These are phyloP conservation scores for Nannochloropsis salina DNA, from an alignment of 108 stramenopile genomes.

Conservation along the genomic window DNA sequence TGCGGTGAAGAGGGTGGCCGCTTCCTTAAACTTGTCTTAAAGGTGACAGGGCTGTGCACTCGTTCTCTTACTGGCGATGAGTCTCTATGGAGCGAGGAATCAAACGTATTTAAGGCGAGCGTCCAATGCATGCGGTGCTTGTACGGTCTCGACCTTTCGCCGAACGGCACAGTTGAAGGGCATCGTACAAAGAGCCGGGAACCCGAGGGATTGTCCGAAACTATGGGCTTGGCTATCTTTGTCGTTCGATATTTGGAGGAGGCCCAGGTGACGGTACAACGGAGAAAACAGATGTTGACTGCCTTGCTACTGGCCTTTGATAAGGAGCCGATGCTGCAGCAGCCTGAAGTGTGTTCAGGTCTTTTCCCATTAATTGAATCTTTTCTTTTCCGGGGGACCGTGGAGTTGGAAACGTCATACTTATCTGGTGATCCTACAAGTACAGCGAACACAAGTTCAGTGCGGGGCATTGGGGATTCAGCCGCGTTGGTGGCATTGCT, in stretches of 20 bases:
- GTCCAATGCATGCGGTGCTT: constrained; percentile 6
- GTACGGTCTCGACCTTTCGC: neutral
- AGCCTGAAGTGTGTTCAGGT: neutral
- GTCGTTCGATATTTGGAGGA: constrained; percentile 4
- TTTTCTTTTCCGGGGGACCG: neutral
- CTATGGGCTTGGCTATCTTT: neutral
- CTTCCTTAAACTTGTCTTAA: neutral
- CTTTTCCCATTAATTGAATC: constrained; percentile 15
- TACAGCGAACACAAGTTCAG: neutral
- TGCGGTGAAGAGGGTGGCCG: neutral
- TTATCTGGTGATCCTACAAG: too few species aligned
- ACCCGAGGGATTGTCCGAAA: constrained; percentile 11
- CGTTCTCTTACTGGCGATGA: neutral
- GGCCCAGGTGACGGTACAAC: neutral
- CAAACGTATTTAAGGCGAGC: neutral
- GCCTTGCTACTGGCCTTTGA: neutral
- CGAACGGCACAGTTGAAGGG: neutral
- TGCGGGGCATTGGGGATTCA: neutral
- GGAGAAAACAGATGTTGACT: neutral
- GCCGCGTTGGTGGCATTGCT: neutral
- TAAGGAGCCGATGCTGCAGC: neutral
- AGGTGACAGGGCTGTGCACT: neutral
- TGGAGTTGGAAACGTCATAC: neutral
- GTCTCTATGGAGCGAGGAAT: neutral
- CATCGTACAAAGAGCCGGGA: neutral